Percentiles rank a stretch among this genome's conserved stretches.
Conservation (phyloP, 2,329 filamentous ascomycete species). For the Diaporthe eres region DNA sequence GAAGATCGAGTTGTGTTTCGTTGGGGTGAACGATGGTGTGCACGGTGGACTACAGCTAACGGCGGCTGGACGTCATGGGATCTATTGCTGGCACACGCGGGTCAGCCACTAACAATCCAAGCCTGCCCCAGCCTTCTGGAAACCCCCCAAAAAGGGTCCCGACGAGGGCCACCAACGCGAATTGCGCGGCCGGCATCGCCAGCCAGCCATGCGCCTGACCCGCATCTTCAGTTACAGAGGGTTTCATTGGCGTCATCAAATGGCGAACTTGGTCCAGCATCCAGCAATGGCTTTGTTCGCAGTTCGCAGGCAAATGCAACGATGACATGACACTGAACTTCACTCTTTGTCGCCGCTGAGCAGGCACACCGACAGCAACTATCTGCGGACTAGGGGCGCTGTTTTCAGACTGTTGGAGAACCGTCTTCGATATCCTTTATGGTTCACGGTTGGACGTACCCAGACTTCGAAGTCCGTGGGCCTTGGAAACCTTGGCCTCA, state of each 20-base stretch:
- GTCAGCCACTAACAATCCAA: slow-evolving; percentile 23
- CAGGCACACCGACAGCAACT: not conserved
- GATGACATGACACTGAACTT: not conserved
- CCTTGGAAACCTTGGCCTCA: slow-evolving; percentile 5
- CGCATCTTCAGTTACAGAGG: slow-evolving; percentile 10
- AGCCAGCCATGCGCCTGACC: slow-evolving; percentile 18
- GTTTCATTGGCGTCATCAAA: slow-evolving; percentile 18
- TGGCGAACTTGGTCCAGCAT: not conserved
- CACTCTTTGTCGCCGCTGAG: slow-evolving; percentile 1
- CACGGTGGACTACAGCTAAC: slow-evolving; percentile 7
- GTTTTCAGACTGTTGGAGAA: not conserved
- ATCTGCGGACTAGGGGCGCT: not conserved
- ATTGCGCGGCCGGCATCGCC: slow-evolving; percentile 15
- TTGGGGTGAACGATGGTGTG: slow-evolving; percentile 2
- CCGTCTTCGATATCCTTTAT: not conserved
- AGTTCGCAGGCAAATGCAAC: not conserved
- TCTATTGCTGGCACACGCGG: slow-evolving; percentile 4
- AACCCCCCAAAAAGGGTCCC: not conserved
- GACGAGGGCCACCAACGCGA: not conserved
- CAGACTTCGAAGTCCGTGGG: not conserved
- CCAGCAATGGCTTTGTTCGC: not conserved
- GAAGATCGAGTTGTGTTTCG: slow-evolving; percentile 1
- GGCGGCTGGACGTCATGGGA: slow-evolving; percentile 41
- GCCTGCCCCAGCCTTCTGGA: slow-evolving; percentile 6
- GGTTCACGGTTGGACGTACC: not conserved